These are phyloP conservation scores for Nakazawaea pomicola DNA, from an alignment of 805 yeast species.

Conservation along the genomic window DNA sequence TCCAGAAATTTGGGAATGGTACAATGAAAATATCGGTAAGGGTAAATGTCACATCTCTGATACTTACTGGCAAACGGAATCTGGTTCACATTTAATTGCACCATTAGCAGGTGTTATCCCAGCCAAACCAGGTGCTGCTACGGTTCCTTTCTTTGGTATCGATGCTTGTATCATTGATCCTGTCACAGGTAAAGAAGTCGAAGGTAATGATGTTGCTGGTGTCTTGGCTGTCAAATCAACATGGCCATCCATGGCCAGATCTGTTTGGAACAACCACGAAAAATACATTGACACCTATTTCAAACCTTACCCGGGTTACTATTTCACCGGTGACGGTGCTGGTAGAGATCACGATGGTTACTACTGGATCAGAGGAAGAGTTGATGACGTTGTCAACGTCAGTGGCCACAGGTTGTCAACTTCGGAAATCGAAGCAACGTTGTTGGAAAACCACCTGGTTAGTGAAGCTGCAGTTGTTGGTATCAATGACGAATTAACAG, in stretches of 20 bases:
- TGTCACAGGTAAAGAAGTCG: conserved; percentile 77
- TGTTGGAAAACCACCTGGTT: conserved; percentile 72
- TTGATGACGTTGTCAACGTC: conserved; percentile 97
- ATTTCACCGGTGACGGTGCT: conserved; percentile 98
- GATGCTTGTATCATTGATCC: conserved; percentile 92
- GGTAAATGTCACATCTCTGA: conserved; percentile 86
- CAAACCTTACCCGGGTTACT: conserved; percentile 87
- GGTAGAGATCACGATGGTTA: conserved; percentile 95
- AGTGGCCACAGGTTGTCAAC: conserved; percentile 98
- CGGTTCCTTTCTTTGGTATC: conserved; percentile 94
- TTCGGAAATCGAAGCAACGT: conserved; percentile 93
- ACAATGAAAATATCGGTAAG: conserved; percentile 87
- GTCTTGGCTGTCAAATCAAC: conserved; percentile 84
- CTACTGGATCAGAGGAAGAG: conserved; percentile 97
- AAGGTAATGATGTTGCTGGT: conserved; percentile 92
- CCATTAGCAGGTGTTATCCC: conserved; percentile 94
- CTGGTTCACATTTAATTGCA: conserved; percentile 92
- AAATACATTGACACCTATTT: conserved; percentile 89
- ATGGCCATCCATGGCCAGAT: conserved; percentile 99
- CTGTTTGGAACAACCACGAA: conserved; percentile 84
- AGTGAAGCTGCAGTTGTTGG: conserved; percentile 98
- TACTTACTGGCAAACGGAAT: conserved; percentile 99
- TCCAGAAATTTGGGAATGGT: conserved; percentile 98
- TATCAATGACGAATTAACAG: conserved; percentile 89
- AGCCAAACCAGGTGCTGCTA: conserved; percentile 96